Base-by-base conservation (phyloP, 768 basidiomycete genomes). In the Kwoniella pini region DNA sequence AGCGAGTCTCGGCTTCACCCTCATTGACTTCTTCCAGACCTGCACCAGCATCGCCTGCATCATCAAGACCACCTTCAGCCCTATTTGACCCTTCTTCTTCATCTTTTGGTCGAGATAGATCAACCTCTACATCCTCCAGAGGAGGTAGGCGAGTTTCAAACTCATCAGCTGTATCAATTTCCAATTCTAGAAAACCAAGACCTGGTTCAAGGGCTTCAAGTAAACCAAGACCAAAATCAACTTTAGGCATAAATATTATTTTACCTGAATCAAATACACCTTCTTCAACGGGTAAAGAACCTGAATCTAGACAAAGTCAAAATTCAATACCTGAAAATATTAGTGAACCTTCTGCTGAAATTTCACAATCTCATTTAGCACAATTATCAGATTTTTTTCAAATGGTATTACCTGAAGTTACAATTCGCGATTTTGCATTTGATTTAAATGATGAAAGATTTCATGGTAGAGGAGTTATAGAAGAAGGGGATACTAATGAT, bases 351-450 rank as follows among this genome's bases (percentile, higher is more conserved):
- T 50, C 57, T 4, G 30, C 36, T 10, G 38, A 43, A 28, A 27
- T 27, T 6, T 28, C 51, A 3, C 21, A 30, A 39, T 53, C 53
- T 26, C 45, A 46, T 19, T 19, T 24, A 12, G 22, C 38, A 24
- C 10, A 17, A 19, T 60, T 54, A 40, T 44, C 55, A 54, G 42
- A 52, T 28, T 54, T 19, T 11, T 36, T 26, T 26, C 38, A 45
- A 48, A 22, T 33, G 10, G n/a, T 54, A 27, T 46, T 19, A 28
- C 28, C 38, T 42, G 26, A 30, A 17, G 58, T 72, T 15, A 54
- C 65, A 11, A 65, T 75, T 15, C 59, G 67, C 7, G 73, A 75
- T 55, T 75, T 59, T 56, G 73, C 66, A 13, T 75, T 57, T 36
- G 44, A 62, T 9, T 13, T 60, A 2, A 39, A 54, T 1, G 73